These are phyloP conservation scores for Mycena kentingensis DNA, from an alignment of 768 basidiomycete species.

Conservation along the genomic window DNA sequence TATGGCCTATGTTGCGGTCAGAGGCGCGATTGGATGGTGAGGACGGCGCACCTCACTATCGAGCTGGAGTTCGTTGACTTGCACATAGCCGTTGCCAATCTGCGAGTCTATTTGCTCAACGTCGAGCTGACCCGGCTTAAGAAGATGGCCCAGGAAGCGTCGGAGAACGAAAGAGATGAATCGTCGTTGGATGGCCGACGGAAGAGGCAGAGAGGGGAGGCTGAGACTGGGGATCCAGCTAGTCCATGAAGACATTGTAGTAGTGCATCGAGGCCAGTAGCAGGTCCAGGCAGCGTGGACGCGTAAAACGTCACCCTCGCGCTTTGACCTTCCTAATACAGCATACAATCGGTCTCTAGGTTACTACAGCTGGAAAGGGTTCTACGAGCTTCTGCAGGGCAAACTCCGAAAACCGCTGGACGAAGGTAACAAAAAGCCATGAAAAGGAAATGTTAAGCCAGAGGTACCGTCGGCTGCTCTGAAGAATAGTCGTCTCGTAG, in stretches of 20 bases:
- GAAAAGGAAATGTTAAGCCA: conserved; percentile 49
- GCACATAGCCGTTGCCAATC: conserved; percentile 87
- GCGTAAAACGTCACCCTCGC: too few species aligned
- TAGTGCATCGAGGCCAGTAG: too few species aligned
- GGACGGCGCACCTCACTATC: conserved; percentile 61
- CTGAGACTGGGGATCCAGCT: conserved; percentile 38
- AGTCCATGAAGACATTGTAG: conserved; percentile 56
- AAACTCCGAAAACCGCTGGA: conserved; percentile 21
- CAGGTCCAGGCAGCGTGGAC: too few species aligned
- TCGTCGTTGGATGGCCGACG: conserved; percentile 77
- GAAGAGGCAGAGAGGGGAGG: conserved; percentile 64
- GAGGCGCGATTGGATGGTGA: conserved; percentile 15
- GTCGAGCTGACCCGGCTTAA: conserved; percentile 90
- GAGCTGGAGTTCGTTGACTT: conserved; percentile 82
- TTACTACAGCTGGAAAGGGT: not conserved
- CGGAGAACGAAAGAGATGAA: conserved; percentile 90
- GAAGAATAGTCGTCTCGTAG: conserved; percentile 42
- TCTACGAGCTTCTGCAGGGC: not conserved
- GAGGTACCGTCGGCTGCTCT: conserved; percentile 42
- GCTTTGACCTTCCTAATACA: too few species aligned
- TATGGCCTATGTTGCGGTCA: conserved; percentile 60
- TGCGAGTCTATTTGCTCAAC: conserved; percentile 86
- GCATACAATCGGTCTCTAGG: too few species aligned
- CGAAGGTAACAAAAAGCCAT: conserved; percentile 31
- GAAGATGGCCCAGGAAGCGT: conserved; percentile 79